These are phyloP conservation scores for Solanum clarkiae DNA, from an alignment of 257 asterid genomes.

Conservation along the genomic window DNA sequence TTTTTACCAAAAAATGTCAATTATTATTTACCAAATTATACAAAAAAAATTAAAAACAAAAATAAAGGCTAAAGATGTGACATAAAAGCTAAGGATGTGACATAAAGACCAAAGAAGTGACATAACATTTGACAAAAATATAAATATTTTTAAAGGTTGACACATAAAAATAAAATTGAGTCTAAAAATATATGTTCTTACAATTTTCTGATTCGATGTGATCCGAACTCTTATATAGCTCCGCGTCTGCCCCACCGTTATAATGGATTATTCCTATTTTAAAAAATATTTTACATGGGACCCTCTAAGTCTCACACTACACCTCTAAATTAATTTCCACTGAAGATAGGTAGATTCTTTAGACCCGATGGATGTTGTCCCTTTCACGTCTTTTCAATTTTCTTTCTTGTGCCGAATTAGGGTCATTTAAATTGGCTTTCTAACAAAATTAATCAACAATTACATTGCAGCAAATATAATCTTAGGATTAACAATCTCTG, in stretches of 20 bases:
- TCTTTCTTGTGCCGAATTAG: neutral
- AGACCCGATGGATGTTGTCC: neutral
- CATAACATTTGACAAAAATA: too few species aligned
- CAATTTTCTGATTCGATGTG: too few species aligned
- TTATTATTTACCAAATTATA: too few species aligned
- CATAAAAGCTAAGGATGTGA: too few species aligned
- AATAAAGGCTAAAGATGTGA: too few species aligned
- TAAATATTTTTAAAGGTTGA: too few species aligned
- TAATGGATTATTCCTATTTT: neutral
- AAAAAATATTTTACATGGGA: neutral
- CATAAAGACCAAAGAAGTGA: too few species aligned
- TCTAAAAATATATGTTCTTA: too few species aligned
- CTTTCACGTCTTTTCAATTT: slow-evolving; percentile 6
- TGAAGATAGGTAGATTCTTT: neutral
- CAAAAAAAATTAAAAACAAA: too few species aligned
- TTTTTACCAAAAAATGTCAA: too few species aligned
- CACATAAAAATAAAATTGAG: too few species aligned
- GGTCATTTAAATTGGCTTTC: neutral
- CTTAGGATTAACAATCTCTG: neutral
- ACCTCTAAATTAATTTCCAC: neutral
- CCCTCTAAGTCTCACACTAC: neutral
- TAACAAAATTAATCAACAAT: neutral
- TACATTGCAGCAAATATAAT: neutral
- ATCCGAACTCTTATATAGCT: too few species aligned
- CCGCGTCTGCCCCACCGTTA: neutral